Percentiles rank a stretch among this genome's conserved stretches.
Conservation (phyloP, 805 yeast species). For the Millerozyma miso region DNA sequence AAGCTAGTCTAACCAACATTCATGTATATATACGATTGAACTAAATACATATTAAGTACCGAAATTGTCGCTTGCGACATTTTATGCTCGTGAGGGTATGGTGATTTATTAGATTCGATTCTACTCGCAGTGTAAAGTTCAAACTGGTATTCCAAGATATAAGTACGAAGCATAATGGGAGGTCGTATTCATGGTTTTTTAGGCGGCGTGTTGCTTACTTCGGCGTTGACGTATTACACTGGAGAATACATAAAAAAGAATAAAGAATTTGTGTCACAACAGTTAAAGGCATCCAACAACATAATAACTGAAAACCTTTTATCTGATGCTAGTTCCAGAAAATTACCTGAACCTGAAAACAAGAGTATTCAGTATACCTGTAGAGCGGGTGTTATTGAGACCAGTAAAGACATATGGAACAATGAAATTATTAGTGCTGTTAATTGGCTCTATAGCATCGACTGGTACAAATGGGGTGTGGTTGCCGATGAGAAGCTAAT, state of each 20-base stretch:
- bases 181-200: slow-evolving; percentile 43
- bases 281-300: slow-evolving; percentile 45
- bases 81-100: no score
- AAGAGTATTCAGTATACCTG: slow-evolving; percentile 15
- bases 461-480: slow-evolving; percentile 42
- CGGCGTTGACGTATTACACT: slow-evolving; percentile 60
- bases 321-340: slow-evolving; percentile 41
- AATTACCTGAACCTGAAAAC: slow-evolving; percentile 41
- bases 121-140: no score
- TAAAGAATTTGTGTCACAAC: slow-evolving; percentile 42
- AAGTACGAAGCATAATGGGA: slow-evolving; percentile 22
- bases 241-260: slow-evolving; percentile 50
- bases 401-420: slow-evolving; percentile 76
- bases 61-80: no score
- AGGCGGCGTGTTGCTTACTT: slow-evolving; percentile 56
- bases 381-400: slow-evolving; percentile 48
- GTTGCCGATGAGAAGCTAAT: slow-evolving; percentile 29
- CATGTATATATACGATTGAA: neutral
- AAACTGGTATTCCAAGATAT: no score
- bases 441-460: slow-evolving; percentile 56
- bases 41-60: neutral
- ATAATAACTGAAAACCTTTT: slow-evolving; percentile 53
- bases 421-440: slow-evolving; percentile 62
- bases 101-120: no score
- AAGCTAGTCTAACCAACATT: neutral